phyloP scores from a whole-genome alignment of 2,329 filamentous ascomycete species.

The Phoma sp. region DNA sequence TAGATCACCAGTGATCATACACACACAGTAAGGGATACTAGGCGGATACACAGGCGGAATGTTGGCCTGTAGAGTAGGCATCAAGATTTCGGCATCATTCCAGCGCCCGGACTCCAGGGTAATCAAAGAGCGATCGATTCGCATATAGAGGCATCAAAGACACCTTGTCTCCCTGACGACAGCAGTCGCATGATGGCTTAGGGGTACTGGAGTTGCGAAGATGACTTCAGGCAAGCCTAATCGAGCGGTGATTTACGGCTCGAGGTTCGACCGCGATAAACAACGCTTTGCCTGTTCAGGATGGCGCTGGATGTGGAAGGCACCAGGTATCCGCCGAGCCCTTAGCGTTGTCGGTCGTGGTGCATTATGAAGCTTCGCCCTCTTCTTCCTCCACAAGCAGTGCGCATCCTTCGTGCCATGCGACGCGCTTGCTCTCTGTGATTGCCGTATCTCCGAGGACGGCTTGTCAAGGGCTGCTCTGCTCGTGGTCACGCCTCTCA shows the following conservation, averaged over 20 bases:
- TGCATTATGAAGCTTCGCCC: constrained; percentile 12
- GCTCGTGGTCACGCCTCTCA: no score
- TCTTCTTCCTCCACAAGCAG: constrained; percentile 10
- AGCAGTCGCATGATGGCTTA: not conserved
- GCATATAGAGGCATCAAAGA: constrained; percentile 2
- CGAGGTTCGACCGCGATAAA: not conserved
- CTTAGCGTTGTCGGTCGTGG: constrained; percentile 5
- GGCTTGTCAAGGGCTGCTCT: no score
- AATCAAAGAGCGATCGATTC: constrained; percentile 7
- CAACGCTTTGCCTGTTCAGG: not conserved
- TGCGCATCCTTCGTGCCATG: constrained; percentile 2
- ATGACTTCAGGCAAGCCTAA: not conserved
- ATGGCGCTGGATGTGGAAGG: not conserved
- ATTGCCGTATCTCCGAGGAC: no score
- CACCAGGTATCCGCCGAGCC: constrained; percentile 5
- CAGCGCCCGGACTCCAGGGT: constrained; percentile 9
- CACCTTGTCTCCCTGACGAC: constrained; percentile 13
- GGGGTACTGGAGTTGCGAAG: not conserved
- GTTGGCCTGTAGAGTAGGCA: constrained; percentile 1
- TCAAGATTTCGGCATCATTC: constrained; percentile 15
- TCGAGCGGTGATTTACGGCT: not conserved
- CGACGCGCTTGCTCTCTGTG: not conserved
- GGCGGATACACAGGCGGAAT: constrained; percentile 12
- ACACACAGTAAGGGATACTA: constrained; percentile 13
- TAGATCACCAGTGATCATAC: not conserved